Evolutionary conservation across 2,329 filamentous ascomycete species (phyloP), one percentile per base, ranked within the genome.

Genomic region (Coniochaeta ligniaria): DNA sequence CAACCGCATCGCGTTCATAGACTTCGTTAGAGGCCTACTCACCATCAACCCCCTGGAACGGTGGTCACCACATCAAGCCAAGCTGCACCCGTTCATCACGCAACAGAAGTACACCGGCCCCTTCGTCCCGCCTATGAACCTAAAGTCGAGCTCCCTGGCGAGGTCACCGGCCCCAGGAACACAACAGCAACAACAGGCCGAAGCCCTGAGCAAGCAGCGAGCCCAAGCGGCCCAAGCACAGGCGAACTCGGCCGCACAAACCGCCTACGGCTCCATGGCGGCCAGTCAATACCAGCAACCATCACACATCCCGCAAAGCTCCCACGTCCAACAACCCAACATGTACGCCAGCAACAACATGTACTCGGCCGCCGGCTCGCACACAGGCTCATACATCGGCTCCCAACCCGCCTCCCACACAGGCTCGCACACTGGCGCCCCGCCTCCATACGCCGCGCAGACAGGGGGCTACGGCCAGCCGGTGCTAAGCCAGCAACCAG

Each of bases 21-120:
- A 99, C 74, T 99, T 99, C 69, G 95, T 98, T 26, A 87, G 95
- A 66, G 95, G 95, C 16, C 76, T 99, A 43, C 79, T 99, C 61
- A 96, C 90, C 62, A 96, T 97, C 72, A 99, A 97, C 71, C 95
- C 95, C 3, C 82, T 99, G 36, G 95, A 99, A 75, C 82, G 95
- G 73, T 99, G 95, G 95, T 96, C 95, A 4, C 95, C 95, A 7
- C 94, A 97, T 70, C 95, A 99, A 76, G 95, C 95, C 36, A 97
- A 97, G 72, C 79, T 97, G 62, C 95, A 99, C 72, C 95, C 95
- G 0, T 99, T 99, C 75, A 99, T 99, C 71, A 99, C 95, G 0
- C 95, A 99, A 72, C 90, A 96, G 71, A 99, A 98, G 78, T 99
- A 89, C 72, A 97, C 93, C 0, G 93, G 92, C 0, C 92, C 93